Conservation (phyloP, 768 basidiomycete species). For the Leccinum variicolor region DNA sequence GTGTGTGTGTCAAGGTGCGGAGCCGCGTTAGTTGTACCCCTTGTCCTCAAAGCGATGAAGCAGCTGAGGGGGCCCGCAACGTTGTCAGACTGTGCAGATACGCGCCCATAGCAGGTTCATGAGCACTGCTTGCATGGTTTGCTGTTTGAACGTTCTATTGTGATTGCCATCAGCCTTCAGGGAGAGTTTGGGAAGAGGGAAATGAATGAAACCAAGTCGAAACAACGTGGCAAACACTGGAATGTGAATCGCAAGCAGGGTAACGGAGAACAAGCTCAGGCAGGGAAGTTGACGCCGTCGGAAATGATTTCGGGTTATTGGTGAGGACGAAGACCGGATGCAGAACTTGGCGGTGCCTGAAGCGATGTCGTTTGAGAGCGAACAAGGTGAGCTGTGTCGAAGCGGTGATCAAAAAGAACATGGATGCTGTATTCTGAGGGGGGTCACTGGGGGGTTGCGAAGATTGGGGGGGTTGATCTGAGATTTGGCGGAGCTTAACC, state of each 20-base stretch:
- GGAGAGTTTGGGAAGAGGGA: neutral
- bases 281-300: neutral
- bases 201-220: neutral
- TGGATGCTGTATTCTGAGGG: constrained; percentile 3
- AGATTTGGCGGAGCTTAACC: constrained; percentile 8
- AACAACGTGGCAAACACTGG: neutral
- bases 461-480: constrained; percentile 5
- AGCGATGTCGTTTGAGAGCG: neutral
- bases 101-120: neutral
- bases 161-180: neutral
- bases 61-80: neutral
- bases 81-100: neutral
- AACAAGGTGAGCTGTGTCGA: neutral
- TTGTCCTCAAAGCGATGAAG: neutral
- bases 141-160: neutral
- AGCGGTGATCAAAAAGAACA: neutral
- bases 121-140: neutral
- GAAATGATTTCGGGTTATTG: neutral
- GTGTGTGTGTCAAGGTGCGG: neutral
- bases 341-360: neutral
- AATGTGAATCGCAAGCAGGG: neutral
- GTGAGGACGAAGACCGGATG: neutral
- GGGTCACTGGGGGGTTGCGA: constrained; percentile 6
- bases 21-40: neutral
- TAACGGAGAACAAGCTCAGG: neutral